Base-by-base conservation (phyloP, 192 early-diverging fungal genomes). In the Lobulomyces angularis region DNA sequence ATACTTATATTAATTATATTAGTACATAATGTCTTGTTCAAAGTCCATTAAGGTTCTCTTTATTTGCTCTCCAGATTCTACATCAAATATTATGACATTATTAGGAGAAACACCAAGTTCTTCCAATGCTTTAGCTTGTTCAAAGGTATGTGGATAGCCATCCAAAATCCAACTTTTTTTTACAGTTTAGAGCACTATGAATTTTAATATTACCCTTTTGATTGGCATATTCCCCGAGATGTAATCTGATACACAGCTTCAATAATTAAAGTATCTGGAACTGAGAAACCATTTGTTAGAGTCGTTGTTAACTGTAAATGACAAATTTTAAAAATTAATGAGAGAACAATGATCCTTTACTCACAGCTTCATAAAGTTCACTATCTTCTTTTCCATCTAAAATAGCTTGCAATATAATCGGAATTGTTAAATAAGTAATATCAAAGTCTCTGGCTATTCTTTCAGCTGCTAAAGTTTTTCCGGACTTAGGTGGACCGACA, bases 131-230 rank as follows among this genome's bases (percentile, higher is more conserved):
- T 51, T 21, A 1, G 70, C 66, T 35, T 74, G 66, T 8, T 38
- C 9, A 0, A 47, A 37, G 2, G 66, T 74, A 8, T 40, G 22
- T 24, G 74, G 74, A 27, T 50, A 77, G 7, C 70, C 70, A 41
- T 72, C 69, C 17, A 77, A 30, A 11, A 77, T 46, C 69, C 69
- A 77, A 17, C 64, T 64, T 25, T 8, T 38, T 7, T 18, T 8
- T 1, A n/a, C 14, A 16, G 23, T 23, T 37, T 29, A 51, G 21
- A 52, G 11, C 17, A n/a, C n/a, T n/a, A n/a, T n/a, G n/a, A n/a
- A n/a, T n/a, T n/a, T n/a, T n/a, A 24, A 5, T 12, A 29, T 16
- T 55, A 62, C 44, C 70, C 70, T 16, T 57, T 61, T 3, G 46
- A 53, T 21, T 47, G 41, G 33, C 57, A 57, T 5, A 55, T 41